Percentiles rank a stretch among this genome's conserved stretches.
These are phyloP conservation scores for Coemansia sp. DNA, from an alignment of 192 early-diverging fungal genomes.

Conservation along the genomic window DNA sequence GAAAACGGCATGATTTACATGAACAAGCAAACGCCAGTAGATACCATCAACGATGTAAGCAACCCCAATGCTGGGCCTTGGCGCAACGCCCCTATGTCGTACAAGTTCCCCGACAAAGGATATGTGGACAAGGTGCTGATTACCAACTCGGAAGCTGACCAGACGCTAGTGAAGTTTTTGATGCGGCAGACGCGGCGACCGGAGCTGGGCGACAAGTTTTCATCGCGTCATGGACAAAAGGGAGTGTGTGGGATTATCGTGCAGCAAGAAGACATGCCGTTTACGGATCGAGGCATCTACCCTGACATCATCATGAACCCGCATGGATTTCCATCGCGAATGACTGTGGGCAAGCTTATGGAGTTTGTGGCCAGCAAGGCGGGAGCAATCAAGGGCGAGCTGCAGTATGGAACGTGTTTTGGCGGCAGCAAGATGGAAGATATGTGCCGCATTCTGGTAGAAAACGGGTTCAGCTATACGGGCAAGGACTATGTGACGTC, in stretches of 20 bases:
- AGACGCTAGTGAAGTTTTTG: constrained; percentile 85
- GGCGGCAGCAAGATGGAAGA: constrained; percentile 93
- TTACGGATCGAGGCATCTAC: constrained; percentile 81
- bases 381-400: constrained; percentile 82
- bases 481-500: constrained; percentile 97
- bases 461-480: constrained; percentile 92
- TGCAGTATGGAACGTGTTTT: constrained; percentile 97
- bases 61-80: neutral
- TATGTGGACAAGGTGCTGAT: constrained; percentile 91
- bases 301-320: constrained; percentile 99
- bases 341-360: constrained; percentile 99
- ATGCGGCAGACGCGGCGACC: constrained; percentile 91
- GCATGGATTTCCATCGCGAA: constrained; percentile 96
- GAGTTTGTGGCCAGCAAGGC: constrained; percentile 96
- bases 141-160: constrained; percentile 90
- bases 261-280: constrained; percentile 97
- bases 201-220: constrained; percentile 98
- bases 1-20: constrained; percentile 68
- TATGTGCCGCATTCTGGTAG: constrained; percentile 89
- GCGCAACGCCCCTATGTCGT: constrained; percentile 72
- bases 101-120: constrained; percentile 86
- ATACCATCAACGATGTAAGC: constrained; percentile 19
- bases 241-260: constrained; percentile 97
- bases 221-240: constrained; percentile 96
- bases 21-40: constrained; percentile 86